phyloP scores from a whole-genome alignment of 331 rosid species.

The Dryas integrifolia region DNA sequence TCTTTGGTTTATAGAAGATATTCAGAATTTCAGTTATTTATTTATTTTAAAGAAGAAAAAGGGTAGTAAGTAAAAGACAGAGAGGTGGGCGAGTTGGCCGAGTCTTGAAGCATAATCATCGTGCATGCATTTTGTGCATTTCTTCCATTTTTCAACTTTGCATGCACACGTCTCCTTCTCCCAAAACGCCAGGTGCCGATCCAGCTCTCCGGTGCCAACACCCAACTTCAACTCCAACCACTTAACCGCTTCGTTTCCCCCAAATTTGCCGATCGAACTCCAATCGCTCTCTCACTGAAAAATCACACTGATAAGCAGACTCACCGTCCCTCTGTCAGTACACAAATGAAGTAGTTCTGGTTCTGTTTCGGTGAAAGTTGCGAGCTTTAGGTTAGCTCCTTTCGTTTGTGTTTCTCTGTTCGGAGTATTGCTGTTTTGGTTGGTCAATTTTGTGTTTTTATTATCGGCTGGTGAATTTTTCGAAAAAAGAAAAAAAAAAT shows the following conservation, averaged over 20 bases:
- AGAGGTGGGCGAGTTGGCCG: slow-evolving; percentile 61
- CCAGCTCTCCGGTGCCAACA: slow-evolving; percentile 22
- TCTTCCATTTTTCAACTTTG: slow-evolving; percentile 42
- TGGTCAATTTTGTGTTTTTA: slow-evolving; percentile 14
- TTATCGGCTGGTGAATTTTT: not conserved
- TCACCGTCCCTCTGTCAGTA: slow-evolving; percentile 4
- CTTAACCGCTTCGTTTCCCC: not conserved
- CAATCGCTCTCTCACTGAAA: not conserved
- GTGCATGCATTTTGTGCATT: slow-evolving; percentile 94
- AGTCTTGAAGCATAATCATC: slow-evolving; percentile 97
- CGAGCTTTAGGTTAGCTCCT: slow-evolving; percentile 19
- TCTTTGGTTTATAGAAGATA: no score
- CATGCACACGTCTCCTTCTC: slow-evolving; percentile 53
- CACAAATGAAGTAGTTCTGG: slow-evolving; percentile 11
- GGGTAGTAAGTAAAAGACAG: slow-evolving; percentile 36
- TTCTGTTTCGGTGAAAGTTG: slow-evolving; percentile 9
- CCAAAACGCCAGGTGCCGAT: slow-evolving; percentile 28
- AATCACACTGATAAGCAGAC: not conserved
- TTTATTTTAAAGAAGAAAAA: not conserved
- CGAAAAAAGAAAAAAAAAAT: not conserved
- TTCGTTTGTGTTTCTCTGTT: slow-evolving; percentile 3
- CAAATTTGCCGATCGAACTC: slow-evolving; percentile 14
- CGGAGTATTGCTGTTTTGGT: not conserved
- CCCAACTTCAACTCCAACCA: not conserved
- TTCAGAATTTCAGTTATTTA: not conserved